These are phyloP conservation scores for Colletotrichum endophyticum DNA, from an alignment of 2,329 filamentous ascomycete genomes.

Conservation along the genomic window DNA sequence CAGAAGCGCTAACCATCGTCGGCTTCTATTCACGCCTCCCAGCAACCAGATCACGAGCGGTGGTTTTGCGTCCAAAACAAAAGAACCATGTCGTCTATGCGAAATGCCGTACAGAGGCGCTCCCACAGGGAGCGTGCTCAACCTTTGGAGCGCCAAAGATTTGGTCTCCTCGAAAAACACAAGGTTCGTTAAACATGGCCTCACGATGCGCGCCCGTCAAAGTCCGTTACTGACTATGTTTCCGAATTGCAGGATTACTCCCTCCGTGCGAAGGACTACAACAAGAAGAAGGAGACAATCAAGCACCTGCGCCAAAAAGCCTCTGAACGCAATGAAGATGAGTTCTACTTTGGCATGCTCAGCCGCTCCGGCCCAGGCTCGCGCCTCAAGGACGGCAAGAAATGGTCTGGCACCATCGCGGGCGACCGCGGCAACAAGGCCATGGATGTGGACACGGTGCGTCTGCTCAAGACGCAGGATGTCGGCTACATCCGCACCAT, in stretches of 20 bases:
- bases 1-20: not conserved
- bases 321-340: constrained; percentile 71
- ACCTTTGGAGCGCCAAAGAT: constrained; percentile 80
- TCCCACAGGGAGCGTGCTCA: constrained; percentile 92
- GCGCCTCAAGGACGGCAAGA: constrained; percentile 51
- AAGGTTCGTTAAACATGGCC: constrained; percentile 60
- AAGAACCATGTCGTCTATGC: constrained; percentile 55
- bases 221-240: not conserved
- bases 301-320: constrained; percentile 66
- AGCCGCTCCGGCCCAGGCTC: constrained; percentile 62
- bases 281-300: constrained; percentile 67
- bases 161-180: constrained; percentile 94
- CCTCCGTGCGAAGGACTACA: constrained; percentile 69
- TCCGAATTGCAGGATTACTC: constrained; percentile 58
- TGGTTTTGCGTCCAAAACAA: not conserved
- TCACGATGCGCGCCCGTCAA: not conserved
- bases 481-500: constrained; percentile 68
- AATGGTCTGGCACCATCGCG: constrained; percentile 59
- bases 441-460: constrained; percentile 61
- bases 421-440: constrained; percentile 63
- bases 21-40: not conserved
- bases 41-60: not conserved
- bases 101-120: constrained; percentile 75
- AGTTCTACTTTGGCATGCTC: constrained; percentile 76
- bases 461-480: constrained; percentile 73